Evolutionary conservation across 768 basidiomycete genomes (phyloP).

Genomic region (Coprinopsis cinerea): DNA sequence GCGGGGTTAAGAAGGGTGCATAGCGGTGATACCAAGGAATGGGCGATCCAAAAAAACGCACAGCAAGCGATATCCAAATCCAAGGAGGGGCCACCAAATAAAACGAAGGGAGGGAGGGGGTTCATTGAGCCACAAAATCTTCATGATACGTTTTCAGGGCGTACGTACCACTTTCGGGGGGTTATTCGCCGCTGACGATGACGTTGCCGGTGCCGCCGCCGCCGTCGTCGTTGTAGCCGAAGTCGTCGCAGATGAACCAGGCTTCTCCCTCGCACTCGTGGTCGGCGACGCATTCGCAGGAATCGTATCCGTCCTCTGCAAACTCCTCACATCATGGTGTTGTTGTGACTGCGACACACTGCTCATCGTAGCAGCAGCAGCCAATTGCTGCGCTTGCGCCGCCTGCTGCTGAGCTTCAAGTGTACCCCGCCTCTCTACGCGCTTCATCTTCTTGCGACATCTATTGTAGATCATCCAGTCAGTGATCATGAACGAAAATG

Average conservation of each 20-base stretch:
- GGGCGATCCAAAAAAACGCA: too few species aligned
- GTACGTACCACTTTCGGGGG: conserved; percentile 2
- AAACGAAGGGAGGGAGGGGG: too few species aligned
- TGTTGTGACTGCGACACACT: conserved; percentile 17
- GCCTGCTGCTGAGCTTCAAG: conserved; percentile 38
- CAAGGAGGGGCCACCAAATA: too few species aligned
- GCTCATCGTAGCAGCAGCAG: conserved; percentile 13
- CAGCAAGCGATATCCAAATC: too few species aligned
- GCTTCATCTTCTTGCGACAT: conserved; percentile 84
- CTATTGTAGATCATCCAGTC: conserved; percentile 23
- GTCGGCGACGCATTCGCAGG: conserved; percentile 4
- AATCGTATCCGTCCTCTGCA: conserved; percentile 12
- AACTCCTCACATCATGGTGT: conserved; percentile 10
- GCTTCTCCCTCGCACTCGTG: background rate
- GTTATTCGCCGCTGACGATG: background rate
- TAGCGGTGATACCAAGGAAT: too few species aligned
- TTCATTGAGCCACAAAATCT: too few species aligned
- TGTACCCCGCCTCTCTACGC: conserved; percentile 69
- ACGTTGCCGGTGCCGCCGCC: too few species aligned
- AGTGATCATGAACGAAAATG: background rate
- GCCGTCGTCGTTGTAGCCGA: too few species aligned
- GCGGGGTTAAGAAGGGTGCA: too few species aligned
- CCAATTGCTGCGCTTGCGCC: conserved; percentile 11
- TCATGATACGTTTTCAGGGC: too few species aligned
- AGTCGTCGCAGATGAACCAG: too few species aligned